Evolutionary conservation across 208 protist species (phyloP), one percentile per base, ranked within the genome.

Genomic region (Porcisia hertigi): DNA sequence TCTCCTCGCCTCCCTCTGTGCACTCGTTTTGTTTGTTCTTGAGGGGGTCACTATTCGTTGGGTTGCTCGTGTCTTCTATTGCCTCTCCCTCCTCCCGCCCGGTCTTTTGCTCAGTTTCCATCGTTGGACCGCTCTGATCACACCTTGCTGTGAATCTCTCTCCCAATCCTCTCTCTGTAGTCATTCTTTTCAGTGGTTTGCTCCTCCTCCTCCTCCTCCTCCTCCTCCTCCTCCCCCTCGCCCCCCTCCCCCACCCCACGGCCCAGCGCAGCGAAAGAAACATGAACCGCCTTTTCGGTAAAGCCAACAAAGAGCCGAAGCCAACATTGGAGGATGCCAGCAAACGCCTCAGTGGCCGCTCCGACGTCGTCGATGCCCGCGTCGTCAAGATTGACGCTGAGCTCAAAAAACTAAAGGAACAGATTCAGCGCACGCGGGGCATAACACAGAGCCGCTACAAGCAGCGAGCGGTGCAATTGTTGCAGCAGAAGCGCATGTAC

Each of bases 401-500:
- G 76, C 85, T 98, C 36, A 58, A 84, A 69, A 97, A 97, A 77
- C 39, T 96, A 16, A 94, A 95, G 71, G 85, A 92, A 52, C 82
- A 89, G 55, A 96, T 98, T 52, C 84, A 92, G 75, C 84, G 87
- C 60, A 89, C 88, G 36, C 82, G 86, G 34, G 90, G 88, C 36
- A 75, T 87, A 39, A 86, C 91, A 20, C 87, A 96, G 80, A 88
- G 97, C 82, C 88, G 91, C 65, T 91, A 97, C 81, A 97, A 97
- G 81, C 91, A 98, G 83, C 91, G 92, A 43, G 96, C 94, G 0
- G 74, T 98, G 69, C 89, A 95, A 82, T 72, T 98, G 23, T 82
- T 98, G 45, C 94, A 97, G 81, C 96, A 98, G 80, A 98, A 97
- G 83, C 94, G 94, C 74, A 83, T 94, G 86, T 98, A 98, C 73